Base-by-base conservation (phyloP, 2,329 filamentous ascomycete genomes). In the Dothideomycetes sp. region DNA sequence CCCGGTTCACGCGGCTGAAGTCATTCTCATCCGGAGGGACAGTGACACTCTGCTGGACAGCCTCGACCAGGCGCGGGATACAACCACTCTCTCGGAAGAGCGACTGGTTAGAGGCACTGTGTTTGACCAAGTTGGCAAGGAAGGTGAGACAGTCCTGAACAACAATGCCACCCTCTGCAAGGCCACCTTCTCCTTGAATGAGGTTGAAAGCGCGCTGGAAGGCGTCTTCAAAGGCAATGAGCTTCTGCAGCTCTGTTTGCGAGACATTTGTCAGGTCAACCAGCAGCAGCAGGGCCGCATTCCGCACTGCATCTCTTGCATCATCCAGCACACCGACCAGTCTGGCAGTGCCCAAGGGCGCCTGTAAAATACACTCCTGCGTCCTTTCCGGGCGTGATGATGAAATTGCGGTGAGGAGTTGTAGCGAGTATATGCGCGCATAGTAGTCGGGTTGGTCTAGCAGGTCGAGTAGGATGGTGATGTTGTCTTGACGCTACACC, bases 81-180 rank as follows among this genome's bases (percentile, higher is more conserved):
- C 81, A 88, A 1, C 86, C 87, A 33, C 84, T 89, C 58, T 98
- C 91, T 41, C 89, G 76, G 59, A 98, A 96, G 41, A 89, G 79
- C 9, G 86, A 85, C 60, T 98, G 91, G 54, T 98, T 98, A 2
- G 88, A 91, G 2, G 79, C 68, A 56, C 96, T 96, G 51, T 87
- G 74, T 24, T 82, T 77, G 19, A 98, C 68, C 10, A 98, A 73
- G 57, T 96, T 96, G 31, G 87, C 86, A 36, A 96, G 68, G 38
- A 98, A 69, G 42, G 91, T 89, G 15, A 98, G 68, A 51, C 88
- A 95, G 59, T 98, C 91, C 60, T 96, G 89, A 3, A 95, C 84
- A 10, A 84, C 75, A 45, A 89, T 81, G 31, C 84, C 86, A 12
- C 91, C 91, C 50, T 93, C 80, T 4, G 72, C 72, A 33, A 98